Conservation (phyloP, 1,139 yeast species). For the Maudiozyma humilis region DNA sequence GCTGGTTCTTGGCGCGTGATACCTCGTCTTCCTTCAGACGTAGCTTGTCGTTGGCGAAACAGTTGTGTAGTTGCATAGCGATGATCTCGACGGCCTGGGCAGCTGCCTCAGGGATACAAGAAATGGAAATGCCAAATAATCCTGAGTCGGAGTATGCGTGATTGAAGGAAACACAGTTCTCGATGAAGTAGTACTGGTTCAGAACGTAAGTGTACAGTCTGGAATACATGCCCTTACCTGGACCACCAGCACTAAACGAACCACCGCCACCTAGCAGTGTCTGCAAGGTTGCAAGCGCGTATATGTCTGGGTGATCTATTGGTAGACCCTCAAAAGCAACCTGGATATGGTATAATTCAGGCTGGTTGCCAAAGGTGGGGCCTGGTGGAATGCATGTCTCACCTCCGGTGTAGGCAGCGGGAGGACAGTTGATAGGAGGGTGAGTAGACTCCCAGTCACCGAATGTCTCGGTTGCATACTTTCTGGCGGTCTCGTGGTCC, state of each 20-base stretch:
- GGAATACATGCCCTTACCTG: constrained; percentile 99
- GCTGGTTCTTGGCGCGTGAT: constrained; percentile 82
- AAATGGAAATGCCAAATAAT: constrained; percentile 77
- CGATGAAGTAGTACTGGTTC: constrained; percentile 86
- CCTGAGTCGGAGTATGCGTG: constrained; percentile 90
- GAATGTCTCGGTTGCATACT: constrained; percentile 52
- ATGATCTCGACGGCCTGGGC: constrained; percentile 74
- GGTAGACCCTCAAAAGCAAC: constrained; percentile 86
- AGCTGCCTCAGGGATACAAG: constrained; percentile 82
- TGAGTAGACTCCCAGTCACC: constrained; percentile 47
- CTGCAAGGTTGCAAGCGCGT: constrained; percentile 84
- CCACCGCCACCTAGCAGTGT: constrained; percentile 96
- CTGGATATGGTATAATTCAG: constrained; percentile 79
- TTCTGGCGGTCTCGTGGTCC: constrained; percentile 59
- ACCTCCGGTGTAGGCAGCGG: constrained; percentile 71
- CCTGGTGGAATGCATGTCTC: constrained; percentile 59
- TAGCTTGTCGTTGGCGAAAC: constrained; percentile 48
- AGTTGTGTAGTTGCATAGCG: constrained; percentile 62
- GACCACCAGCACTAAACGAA: constrained; percentile 97
- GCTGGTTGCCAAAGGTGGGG: constrained; percentile 64
- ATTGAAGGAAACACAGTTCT: constrained; percentile 79
- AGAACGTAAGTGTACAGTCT: constrained; percentile 84
- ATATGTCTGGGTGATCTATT: constrained; percentile 75
- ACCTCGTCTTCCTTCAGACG: constrained; percentile 65
- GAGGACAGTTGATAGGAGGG: constrained; percentile 32